Base-by-base conservation (phyloP, 345 rosid genomes). In the Gossypium herbaceum region DNA sequence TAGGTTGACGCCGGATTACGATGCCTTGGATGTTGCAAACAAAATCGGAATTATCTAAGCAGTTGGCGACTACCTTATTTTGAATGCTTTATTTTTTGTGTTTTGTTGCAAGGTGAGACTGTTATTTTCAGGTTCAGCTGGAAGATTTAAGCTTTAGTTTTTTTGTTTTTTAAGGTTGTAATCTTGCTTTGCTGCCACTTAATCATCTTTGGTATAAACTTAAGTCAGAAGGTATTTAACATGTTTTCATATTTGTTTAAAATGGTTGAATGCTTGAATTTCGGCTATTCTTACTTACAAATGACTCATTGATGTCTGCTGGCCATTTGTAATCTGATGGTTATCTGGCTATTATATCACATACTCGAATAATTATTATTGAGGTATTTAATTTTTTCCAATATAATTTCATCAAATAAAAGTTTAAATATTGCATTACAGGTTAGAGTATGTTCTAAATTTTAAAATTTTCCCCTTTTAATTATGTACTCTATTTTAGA, bases 21-120 rank as follows among this genome's bases (percentile, higher is more conserved):
- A 92, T 79, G 98, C 98, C 22, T 85, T 94, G 89, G 98, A 91
- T 59, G 97, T 92, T n/a, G 98, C 96, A 22, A 94, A 93, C 91
- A 94, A 94, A 80, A 94, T 94, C 55, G 98, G 98, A 6, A 91
- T 94, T 73, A 93, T 93, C 70, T 94, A 86, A 86, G 82, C 7
- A 16, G 62, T 29, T 47, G 1, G 13, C 20, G 55, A 43, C 51
- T 45, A 17, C n/a, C 58, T 12, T 65, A 6, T 69, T 48, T 34
- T 58, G 24, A 51, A 57, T 41, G 25, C 1, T 61, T 73, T 70
- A 15, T 2, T 50, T 62, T 72, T 73, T 61, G 52, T 68, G 64
- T 79, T 54, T 25, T 24, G n/a, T 41, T 55, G 41, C 59, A 22
- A 67, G 56, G 24, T 54, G 25, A 25, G 75, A 79, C 47, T 11